Conservation (phyloP, 106 monocot genomes). For the Gastrodia elata region DNA sequence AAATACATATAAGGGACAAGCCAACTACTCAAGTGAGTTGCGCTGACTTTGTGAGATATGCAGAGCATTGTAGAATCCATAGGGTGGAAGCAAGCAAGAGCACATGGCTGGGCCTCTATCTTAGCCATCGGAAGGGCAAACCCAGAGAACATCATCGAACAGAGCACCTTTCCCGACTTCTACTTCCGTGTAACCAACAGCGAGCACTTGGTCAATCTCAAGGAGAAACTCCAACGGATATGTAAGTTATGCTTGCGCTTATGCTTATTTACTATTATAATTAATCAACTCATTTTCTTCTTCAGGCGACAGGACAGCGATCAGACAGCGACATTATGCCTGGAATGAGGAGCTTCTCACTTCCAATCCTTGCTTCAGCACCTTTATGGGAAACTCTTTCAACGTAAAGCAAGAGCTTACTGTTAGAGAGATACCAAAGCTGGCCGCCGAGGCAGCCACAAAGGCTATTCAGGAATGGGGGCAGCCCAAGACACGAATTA, state of each 20-base stretch:
- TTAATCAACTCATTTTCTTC: background rate
- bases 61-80: constrained; percentile 5
- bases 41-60: too few relatives aligned
- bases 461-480: constrained; percentile 6
- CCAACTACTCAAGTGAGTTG: too few relatives aligned
- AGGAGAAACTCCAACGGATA: constrained; percentile 3
- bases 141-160: background rate
- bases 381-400: background rate
- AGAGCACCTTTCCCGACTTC: constrained; percentile 6
- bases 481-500: background rate
- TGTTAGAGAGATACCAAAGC: background rate
- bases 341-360: background rate
- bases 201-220: constrained; percentile 8
- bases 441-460: background rate
- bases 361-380: background rate
- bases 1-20: too few relatives aligned
- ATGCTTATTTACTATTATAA: too few relatives aligned
- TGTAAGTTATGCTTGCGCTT: background rate
- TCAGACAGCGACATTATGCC: constrained; percentile 3
- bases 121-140: constrained; percentile 6
- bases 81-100: constrained; percentile 10
- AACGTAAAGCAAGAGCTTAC: constrained; percentile 1
- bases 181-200: constrained; percentile 7
- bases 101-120: constrained; percentile 17
- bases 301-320: background rate